Evolutionary conservation across 139 green algal species (phyloP).

Genomic region (Micromonas pusilla): DNA sequence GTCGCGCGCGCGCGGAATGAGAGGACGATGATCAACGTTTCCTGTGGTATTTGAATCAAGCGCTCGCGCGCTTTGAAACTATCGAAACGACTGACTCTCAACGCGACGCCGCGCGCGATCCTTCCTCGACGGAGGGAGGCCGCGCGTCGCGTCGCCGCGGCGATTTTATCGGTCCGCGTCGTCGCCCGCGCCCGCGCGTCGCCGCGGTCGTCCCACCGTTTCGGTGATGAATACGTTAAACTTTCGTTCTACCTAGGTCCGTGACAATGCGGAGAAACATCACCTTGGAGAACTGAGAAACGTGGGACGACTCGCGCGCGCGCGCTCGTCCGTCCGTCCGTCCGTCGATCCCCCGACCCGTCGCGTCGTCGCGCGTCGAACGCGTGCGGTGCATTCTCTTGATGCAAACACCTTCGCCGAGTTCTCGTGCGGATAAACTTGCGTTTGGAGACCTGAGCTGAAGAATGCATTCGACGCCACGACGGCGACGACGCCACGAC

Average conservation of each 20-base stretch:
- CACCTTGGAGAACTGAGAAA: slow-evolving; percentile 29
- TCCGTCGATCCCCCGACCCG: background rate
- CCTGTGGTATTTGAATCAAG: background rate
- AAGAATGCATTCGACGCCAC: background rate
- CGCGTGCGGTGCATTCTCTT: background rate
- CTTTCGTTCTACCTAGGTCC: slow-evolving; percentile 28
- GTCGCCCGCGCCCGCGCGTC: too few relatives aligned
- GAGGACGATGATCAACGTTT: background rate
- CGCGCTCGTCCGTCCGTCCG: background rate
- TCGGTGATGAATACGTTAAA: slow-evolving; percentile 15
- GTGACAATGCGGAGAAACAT: background rate
- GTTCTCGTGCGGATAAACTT: background rate
- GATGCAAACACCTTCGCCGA: background rate
- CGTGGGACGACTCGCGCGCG: background rate
- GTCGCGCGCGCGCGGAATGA: too few relatives aligned
- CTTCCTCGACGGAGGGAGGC: background rate
- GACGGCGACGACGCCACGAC: background rate
- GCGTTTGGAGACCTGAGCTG: slow-evolving; percentile 15
- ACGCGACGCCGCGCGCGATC: too few relatives aligned
- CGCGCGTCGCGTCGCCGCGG: background rate
- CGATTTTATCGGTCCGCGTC: background rate
- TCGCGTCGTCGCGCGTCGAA: background rate
- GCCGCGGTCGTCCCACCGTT: background rate
- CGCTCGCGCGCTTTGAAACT: background rate
- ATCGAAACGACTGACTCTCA: background rate